Evolutionary conservation across 768 basidiomycete genomes (phyloP).

Genomic region (Galerina marginata): DNA sequence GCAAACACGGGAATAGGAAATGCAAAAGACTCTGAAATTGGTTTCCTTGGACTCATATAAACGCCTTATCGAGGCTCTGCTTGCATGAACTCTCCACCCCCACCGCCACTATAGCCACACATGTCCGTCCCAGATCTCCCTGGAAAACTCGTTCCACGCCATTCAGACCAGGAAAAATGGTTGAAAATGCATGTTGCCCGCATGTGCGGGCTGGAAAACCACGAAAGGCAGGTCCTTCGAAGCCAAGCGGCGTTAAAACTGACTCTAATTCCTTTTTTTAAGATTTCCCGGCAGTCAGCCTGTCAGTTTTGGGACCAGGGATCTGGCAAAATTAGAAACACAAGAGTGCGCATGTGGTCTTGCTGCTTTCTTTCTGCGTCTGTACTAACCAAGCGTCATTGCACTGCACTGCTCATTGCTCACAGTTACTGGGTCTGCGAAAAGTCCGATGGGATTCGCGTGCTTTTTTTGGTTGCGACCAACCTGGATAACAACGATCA

Average conservation of each 20-base stretch:
- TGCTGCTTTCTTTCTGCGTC: background rate
- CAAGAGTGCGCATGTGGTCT: slow-evolving; percentile 68
- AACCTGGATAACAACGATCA: slow-evolving; percentile 58
- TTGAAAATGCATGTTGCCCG: slow-evolving; percentile 65
- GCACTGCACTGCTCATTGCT: slow-evolving; percentile 3
- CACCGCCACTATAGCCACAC: slow-evolving; percentile 36
- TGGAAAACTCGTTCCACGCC: slow-evolving; percentile 56
- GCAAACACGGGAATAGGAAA: slow-evolving; percentile 13
- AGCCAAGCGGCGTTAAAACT: slow-evolving; percentile 20
- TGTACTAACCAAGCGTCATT: background rate
- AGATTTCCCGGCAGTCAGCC: slow-evolving; percentile 98
- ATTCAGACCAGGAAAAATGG: slow-evolving; percentile 69
- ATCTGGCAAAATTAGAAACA: slow-evolving; percentile 77
- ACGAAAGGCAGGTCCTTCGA: slow-evolving; percentile 57
- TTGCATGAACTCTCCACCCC: slow-evolving; percentile 22
- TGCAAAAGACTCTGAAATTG: background rate
- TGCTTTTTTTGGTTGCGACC: slow-evolving; percentile 80
- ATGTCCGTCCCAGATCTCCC: slow-evolving; percentile 75
- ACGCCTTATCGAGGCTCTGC: slow-evolving; percentile 19
- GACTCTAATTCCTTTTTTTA: slow-evolving; percentile 10
- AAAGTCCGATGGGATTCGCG: slow-evolving; percentile 95
- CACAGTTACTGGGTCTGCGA: slow-evolving; percentile 98
- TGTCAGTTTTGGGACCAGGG: slow-evolving; percentile 79
- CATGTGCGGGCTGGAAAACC: slow-evolving; percentile 64
- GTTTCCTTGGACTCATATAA: slow-evolving; percentile 11